Base-by-base conservation (phyloP, 192 early-diverging fungal species). In the Entophlyctis helioformis region DNA sequence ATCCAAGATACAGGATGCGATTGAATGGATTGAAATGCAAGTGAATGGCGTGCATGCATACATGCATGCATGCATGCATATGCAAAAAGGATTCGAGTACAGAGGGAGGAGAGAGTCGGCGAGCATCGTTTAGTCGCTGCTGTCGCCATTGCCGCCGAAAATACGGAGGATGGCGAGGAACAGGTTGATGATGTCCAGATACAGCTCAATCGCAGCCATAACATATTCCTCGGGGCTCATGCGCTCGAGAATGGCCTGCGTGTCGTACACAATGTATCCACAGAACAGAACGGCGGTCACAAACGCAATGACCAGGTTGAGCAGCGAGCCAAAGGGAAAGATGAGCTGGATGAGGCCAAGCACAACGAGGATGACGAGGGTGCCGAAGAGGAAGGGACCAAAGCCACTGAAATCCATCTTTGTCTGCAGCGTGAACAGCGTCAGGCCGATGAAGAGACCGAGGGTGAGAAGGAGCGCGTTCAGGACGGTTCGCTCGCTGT, bases 131-230 rank as follows among this genome's bases (percentile, higher is more conserved):
- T n/a, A n/a, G n/a, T n/a, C n/a, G n/a, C n/a, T n/a, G n/a, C n/a
- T n/a, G n/a, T 31, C 29, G 29, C 29, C 6, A 11, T 31, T 31
- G 29, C 29, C 11, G 6, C 6, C 4, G 6, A 31, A 11, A 11
- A 31, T 4, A 4, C 11, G 29, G 29, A 31, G 29, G 29, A 31
- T 31, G 4, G 6, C 60, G 22, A 87, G 25, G 65, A 87, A 87
- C 42, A 87, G 60, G 47, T 87, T 87, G 53, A 87, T 50, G 22
- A 87, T 56, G 50, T 87, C 85, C 29, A 87, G 61, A 48, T 87
- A 87, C 37, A 87, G 62, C 28, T 64, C 65, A 26, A 80, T 46
- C 24, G 76, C 60, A 20, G 75, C 81, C 36, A 74, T 42, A 15
- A 86, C 72, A 40, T 82, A 85, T 28, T 84, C 82, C 39, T 87